Base-by-base conservation (phyloP, 306 rosid genomes). In the Inga leiocalycina region DNA sequence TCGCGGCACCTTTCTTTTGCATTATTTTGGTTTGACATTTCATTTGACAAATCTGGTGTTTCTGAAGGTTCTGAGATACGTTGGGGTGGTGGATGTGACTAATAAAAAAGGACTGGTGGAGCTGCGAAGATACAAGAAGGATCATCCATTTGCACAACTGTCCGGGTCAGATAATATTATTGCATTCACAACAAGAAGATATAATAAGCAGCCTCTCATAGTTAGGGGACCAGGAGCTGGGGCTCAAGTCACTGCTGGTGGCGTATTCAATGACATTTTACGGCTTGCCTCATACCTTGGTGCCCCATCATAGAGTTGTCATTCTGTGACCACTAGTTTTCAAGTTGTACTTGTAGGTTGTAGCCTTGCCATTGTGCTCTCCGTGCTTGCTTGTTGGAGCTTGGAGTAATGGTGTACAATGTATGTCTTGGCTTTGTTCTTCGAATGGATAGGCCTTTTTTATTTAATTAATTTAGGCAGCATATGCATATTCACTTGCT, bases 161-260 rank as follows among this genome's bases (percentile, higher is more conserved):
- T 89, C 97, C 4, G 99, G 99, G 15, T 93, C 99, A 16, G 99
- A 95, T 83, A 95, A 95, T 51, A 95, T 95, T 8, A 95, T 95
- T 71, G 99, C 99, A 66, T 93, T 95, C 79, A 93, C 99, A 14
- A 93, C 99, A 54, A 88, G 83, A 32, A 93, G 99, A 89, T 95
- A 95, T 71, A 81, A 88, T 74, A 74, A 87, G 34, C 99, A 95
- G 76, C 99, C 98, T 84, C 84, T 95, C 80, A 95, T 95, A 69
- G 91, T 95, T 39, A 97, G 99, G 8, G 99, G 99, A 9, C 97
- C 99, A 3, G 99, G 99, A 51, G 99, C 98, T 4, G 99, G 99
- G 80, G 99, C 99, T 24, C 91, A 96, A 90, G 99, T 96, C 79
- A 96, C 99, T 8, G 99, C 99, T 10, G 99, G 99, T 73, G 99